Conservation (phyloP, 1,284 basidiomycete genomes). For the Farysia itapuensis region DNA sequence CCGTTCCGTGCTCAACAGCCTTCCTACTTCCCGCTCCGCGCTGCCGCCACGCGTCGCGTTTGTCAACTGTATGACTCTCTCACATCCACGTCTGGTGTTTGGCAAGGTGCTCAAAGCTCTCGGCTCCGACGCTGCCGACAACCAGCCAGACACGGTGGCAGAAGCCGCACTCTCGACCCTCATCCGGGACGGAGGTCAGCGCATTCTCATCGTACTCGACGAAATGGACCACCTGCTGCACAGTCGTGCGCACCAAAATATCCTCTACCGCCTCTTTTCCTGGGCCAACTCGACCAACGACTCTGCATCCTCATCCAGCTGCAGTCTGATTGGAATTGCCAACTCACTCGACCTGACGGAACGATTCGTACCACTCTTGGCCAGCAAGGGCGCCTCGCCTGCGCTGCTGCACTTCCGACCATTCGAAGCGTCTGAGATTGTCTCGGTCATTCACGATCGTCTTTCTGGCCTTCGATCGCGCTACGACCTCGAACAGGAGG, state of each 20-base stretch:
- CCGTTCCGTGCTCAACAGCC: conserved; percentile 54
- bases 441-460: conserved; percentile 57
- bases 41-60: conserved; percentile 44
- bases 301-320: conserved; percentile 5
- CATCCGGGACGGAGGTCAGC: conserved; percentile 25
- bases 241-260: conserved; percentile 49
- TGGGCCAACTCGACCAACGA: conserved; percentile 15
- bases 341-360: conserved; percentile 58
- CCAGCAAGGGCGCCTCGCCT: conserved; percentile 53
- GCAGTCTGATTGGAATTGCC: conserved; percentile 44
- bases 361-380: conserved; percentile 52
- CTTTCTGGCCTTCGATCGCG: conserved; percentile 47
- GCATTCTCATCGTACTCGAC: conserved; percentile 61
- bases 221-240: conserved; percentile 62
- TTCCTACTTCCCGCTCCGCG: conserved; percentile 7
- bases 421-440: conserved; percentile 59
- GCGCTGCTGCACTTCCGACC: conserved; percentile 61
- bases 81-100: conserved; percentile 52
- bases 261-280: conserved; percentile 60
- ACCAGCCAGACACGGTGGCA: conserved; percentile 24
- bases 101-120: conserved; percentile 42
- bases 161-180: conserved; percentile 17
- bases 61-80: conserved; percentile 61
- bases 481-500: too few species aligned
- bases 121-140: conserved; percentile 32